Percentiles rank a stretch among this genome's conserved stretches.
These are phyloP conservation scores for Daphne laureola DNA, from an alignment of 441 rosid genomes.

Conservation along the genomic window DNA sequence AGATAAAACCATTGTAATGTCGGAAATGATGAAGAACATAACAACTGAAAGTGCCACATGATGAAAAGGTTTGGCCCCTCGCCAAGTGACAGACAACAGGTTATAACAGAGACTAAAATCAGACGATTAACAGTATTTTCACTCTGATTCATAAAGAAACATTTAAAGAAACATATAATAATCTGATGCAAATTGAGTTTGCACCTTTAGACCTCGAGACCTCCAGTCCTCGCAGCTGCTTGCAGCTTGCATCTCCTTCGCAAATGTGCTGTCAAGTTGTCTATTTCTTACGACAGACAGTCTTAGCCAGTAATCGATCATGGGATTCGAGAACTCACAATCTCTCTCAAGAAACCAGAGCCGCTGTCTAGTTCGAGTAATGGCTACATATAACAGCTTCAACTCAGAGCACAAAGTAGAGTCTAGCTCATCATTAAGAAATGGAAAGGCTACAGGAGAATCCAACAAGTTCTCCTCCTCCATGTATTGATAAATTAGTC, in stretches of 20 bases:
- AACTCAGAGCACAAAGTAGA: slow-evolving; percentile 43
- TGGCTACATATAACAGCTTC: slow-evolving; percentile 54
- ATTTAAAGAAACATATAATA: too few relatives aligned
- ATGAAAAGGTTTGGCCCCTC: too few relatives aligned
- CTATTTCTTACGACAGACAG: slow-evolving; percentile 31
- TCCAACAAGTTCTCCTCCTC: slow-evolving; percentile 25
- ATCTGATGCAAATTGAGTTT: too few relatives aligned
- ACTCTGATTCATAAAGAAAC: too few relatives aligned
- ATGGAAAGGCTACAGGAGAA: slow-evolving; percentile 19
- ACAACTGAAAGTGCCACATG: too few relatives aligned
- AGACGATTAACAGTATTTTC: too few relatives aligned
- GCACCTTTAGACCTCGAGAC: slow-evolving; percentile 40
- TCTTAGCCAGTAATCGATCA: slow-evolving; percentile 43
- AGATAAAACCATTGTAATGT: too few relatives aligned
- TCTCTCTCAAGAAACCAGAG: slow-evolving; percentile 42
- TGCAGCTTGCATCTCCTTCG: slow-evolving; percentile 37
- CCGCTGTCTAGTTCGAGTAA: slow-evolving; percentile 48
- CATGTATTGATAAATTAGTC: slow-evolving; percentile 42
- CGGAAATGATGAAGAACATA: too few relatives aligned
- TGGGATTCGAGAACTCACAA: slow-evolving; percentile 24
- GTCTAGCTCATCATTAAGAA: slow-evolving; percentile 26
- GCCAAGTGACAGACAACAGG: too few relatives aligned
- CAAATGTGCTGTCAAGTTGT: slow-evolving; percentile 29
- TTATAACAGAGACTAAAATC: too few relatives aligned
- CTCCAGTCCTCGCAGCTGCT: slow-evolving; percentile 51